These are phyloP conservation scores for Digitaria exilis DNA, from an alignment of 202 grass and related monocot species.

Conservation along the genomic window DNA sequence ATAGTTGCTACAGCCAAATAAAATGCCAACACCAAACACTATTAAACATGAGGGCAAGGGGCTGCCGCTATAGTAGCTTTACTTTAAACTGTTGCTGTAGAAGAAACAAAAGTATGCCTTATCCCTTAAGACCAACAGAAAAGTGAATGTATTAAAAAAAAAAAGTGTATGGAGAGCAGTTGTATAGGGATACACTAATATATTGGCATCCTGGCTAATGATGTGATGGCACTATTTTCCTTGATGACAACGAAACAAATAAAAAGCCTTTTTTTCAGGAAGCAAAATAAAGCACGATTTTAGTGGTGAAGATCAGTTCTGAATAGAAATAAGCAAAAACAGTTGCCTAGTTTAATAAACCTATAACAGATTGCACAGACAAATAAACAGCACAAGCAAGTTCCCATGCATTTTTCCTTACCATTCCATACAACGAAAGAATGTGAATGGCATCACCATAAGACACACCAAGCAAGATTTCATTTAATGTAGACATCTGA, in stretches of 20 bases:
- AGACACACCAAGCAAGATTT: constrained; percentile 78
- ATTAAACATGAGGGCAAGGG: background rate
- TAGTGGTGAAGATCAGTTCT: background rate
- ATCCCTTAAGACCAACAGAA: background rate
- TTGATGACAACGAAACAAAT: constrained; percentile 4
- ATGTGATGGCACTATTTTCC: too few relatives aligned
- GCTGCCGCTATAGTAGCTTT: background rate
- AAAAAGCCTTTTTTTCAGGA: background rate
- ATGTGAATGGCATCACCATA: constrained; percentile 81
- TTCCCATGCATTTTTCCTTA: constrained; percentile 43
- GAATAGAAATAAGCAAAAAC: background rate
- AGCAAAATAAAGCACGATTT: background rate
- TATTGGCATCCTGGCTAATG: background rate
- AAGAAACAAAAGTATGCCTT: background rate
- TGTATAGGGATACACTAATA: background rate
- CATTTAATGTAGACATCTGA: constrained; percentile 81
- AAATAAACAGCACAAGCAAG: constrained; percentile 13
- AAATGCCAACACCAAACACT: background rate
- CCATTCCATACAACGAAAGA: constrained; percentile 94
- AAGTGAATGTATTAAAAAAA: background rate
- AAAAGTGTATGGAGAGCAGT: background rate
- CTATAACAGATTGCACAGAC: constrained; percentile 2
- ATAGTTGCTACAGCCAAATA: background rate
- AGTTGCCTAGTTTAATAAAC: background rate
- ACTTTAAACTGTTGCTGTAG: constrained; percentile 10